Conservation (phyloP, 305 asterid species). For the Fraxinus floribunda region DNA sequence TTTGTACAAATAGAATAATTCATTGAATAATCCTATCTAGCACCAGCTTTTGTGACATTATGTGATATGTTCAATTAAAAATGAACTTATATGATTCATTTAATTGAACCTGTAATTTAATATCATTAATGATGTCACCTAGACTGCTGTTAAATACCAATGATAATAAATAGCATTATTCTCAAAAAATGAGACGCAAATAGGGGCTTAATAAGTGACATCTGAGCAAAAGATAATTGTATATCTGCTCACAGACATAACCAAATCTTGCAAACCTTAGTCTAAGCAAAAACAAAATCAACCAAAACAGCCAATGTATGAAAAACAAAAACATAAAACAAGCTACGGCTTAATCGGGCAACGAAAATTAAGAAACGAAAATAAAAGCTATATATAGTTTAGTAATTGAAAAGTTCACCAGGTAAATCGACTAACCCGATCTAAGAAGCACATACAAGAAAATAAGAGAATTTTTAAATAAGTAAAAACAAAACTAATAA, state of each 20-base stretch:
- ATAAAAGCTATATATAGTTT: background rate
- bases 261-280: background rate
- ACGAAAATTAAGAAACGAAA: background rate
- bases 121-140: no score
- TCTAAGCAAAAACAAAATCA: background rate
- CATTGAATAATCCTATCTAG: background rate
- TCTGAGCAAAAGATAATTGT: background rate
- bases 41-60: background rate
- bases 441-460: background rate
- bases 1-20: no score
- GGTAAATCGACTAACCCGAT: background rate
- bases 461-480: slow-evolving; percentile 1
- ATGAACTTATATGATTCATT: background rate
- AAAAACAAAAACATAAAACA: background rate
- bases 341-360: background rate
- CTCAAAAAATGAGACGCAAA: background rate
- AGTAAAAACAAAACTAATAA: slow-evolving; percentile 5
- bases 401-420: background rate
- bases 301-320: background rate
- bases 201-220: background rate
- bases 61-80: background rate
- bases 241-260: background rate
- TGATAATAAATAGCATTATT: background rate
- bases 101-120: background rate
- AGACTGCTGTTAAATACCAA: background rate